Evolutionary conservation across 495 filamentous ascomycete genomes (phyloP).

Genomic region (Aspergillus biplanus): DNA sequence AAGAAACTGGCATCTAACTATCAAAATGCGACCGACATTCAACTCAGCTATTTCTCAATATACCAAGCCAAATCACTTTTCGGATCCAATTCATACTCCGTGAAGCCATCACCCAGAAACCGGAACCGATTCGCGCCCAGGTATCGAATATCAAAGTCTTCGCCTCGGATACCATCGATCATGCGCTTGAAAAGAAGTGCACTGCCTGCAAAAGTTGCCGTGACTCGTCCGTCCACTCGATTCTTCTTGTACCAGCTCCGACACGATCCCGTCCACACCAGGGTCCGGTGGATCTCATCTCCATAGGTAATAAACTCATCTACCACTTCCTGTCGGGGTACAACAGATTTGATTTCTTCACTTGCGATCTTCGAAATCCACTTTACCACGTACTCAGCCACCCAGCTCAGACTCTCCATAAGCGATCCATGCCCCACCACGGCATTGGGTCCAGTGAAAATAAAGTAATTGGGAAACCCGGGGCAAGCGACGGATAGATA

Average conservation of each 20-base stretch:
- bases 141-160: slow-evolving; percentile 56
- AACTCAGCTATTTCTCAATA: slow-evolving; percentile 13
- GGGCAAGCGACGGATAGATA: slow-evolving; percentile 30
- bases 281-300: slow-evolving; percentile 45
- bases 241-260: slow-evolving; percentile 54
- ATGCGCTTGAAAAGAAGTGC: slow-evolving; percentile 54
- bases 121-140: slow-evolving; percentile 47
- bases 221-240: slow-evolving; percentile 42
- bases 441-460: slow-evolving; percentile 42
- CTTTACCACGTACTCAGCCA: slow-evolving; percentile 54
- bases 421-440: slow-evolving; percentile 44
- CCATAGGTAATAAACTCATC: slow-evolving; percentile 46
- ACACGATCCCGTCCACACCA: slow-evolving; percentile 52
- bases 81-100: slow-evolving; percentile 31
- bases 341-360: slow-evolving; percentile 50
- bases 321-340: slow-evolving; percentile 41
- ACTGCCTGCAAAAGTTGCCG: slow-evolving; percentile 48
- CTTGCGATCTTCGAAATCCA: slow-evolving; percentile 50
- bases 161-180: slow-evolving; percentile 46
- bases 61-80: slow-evolving; percentile 35
- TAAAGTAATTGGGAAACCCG: slow-evolving; percentile 42
- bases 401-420: slow-evolving; percentile 52
- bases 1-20: too few relatives aligned
- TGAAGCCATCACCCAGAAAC: slow-evolving; percentile 55
- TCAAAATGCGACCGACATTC: too few relatives aligned